phyloP scores from a whole-genome alignment of 2,329 filamentous ascomycete genomes.

The Aspergillus texensis region DNA sequence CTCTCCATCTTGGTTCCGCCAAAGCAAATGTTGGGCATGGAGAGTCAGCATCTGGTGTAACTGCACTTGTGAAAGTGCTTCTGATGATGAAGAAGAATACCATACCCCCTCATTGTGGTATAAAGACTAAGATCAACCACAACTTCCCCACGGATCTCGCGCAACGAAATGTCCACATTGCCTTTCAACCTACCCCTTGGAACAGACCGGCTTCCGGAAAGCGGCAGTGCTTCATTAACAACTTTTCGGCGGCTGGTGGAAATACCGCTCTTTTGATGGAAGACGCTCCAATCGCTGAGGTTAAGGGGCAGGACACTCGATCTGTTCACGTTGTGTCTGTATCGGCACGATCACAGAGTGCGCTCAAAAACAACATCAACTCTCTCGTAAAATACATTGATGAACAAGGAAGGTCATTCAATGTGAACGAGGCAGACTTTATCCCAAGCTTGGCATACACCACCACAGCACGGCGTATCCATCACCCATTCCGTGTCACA shows the following conservation, averaged over 20 bases:
- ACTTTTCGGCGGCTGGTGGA: slow-evolving; percentile 71
- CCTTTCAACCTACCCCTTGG: slow-evolving; percentile 51
- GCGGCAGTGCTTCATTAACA: slow-evolving; percentile 60
- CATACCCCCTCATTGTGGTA: slow-evolving; percentile 39
- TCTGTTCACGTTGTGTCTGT: slow-evolving; percentile 60
- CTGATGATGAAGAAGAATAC: slow-evolving; percentile 41
- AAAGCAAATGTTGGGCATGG: slow-evolving; percentile 68
- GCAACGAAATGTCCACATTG: slow-evolving; percentile 47
- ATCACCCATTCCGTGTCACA: slow-evolving; percentile 40
- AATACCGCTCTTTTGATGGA: slow-evolving; percentile 71
- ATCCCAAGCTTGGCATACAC: slow-evolving; percentile 63
- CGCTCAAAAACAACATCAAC: slow-evolving; percentile 57
- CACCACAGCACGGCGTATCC: slow-evolving; percentile 61
- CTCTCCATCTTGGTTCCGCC: slow-evolving; percentile 63
- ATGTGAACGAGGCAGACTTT: slow-evolving; percentile 38
- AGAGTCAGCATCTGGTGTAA: slow-evolving; percentile 62
- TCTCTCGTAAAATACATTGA: slow-evolving; percentile 58
- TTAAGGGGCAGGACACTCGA: slow-evolving; percentile 52
- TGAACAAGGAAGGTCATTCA: slow-evolving; percentile 32
- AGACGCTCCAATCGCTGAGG: slow-evolving; percentile 54
- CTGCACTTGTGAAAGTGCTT: slow-evolving; percentile 38
- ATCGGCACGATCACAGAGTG: slow-evolving; percentile 50
- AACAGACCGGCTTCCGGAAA: slow-evolving; percentile 30
- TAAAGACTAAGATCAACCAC: slow-evolving; percentile 49
- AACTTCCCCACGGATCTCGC: slow-evolving; percentile 49